These are phyloP conservation scores for Inonotus hispidus DNA, from an alignment of 1,284 basidiomycete species.

Conservation along the genomic window DNA sequence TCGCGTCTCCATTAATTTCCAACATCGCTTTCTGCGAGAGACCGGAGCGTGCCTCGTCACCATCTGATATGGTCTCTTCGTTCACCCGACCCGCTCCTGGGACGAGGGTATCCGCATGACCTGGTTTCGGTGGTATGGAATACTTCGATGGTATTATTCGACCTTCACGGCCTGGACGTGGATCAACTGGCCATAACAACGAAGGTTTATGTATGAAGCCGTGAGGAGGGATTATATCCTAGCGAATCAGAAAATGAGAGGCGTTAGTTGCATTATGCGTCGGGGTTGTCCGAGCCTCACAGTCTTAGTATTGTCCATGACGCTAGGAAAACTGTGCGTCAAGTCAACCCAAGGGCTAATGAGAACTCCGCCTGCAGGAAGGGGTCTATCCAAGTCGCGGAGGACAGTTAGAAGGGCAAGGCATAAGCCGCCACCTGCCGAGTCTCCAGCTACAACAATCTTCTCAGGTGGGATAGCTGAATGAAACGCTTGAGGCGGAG, in stretches of 20 bases:
- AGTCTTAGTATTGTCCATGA: slow-evolving; percentile 66
- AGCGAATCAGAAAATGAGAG: slow-evolving; percentile 15
- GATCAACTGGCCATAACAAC: slow-evolving; percentile 48
- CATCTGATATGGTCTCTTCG: slow-evolving; percentile 14
- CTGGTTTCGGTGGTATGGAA: slow-evolving; percentile 44
- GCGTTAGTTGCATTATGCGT: background rate
- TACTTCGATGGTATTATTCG: slow-evolving; percentile 36
- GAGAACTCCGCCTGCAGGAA: slow-evolving; percentile 72
- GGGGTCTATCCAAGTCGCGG: slow-evolving; percentile 67
- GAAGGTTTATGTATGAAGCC: slow-evolving; percentile 60
- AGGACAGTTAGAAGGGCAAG: slow-evolving; percentile 67
- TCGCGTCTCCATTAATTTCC: background rate
- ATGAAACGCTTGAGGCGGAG: slow-evolving; percentile 67
- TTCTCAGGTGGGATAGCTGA: slow-evolving; percentile 63
- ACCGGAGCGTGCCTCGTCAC: slow-evolving; percentile 11
- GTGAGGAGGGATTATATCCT: slow-evolving; percentile 62
- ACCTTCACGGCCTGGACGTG: slow-evolving; percentile 30
- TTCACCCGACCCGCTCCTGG: slow-evolving; percentile 29
- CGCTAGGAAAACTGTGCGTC: slow-evolving; percentile 80
- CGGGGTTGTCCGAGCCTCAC: slow-evolving; percentile 37
- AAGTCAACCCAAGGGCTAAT: slow-evolving; percentile 83
- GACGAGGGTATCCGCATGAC: slow-evolving; percentile 44
- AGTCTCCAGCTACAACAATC: slow-evolving; percentile 81
- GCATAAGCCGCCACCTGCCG: slow-evolving; percentile 75
- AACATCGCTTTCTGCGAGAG: slow-evolving; percentile 15